These are phyloP conservation scores for Thelonectria olida DNA, from an alignment of 2,329 filamentous ascomycete species.

Conservation along the genomic window DNA sequence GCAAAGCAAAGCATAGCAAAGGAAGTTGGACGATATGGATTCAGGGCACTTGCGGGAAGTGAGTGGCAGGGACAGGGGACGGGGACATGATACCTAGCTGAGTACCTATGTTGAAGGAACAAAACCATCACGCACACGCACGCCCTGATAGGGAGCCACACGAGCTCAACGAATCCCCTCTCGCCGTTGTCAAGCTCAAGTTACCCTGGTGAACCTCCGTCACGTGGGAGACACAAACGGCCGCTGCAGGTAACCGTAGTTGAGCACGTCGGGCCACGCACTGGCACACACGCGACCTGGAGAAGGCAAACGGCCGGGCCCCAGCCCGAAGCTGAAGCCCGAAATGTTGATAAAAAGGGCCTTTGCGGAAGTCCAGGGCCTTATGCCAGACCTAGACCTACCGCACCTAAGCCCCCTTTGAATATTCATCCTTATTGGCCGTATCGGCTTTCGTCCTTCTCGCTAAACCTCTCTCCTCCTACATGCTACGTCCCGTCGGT, in stretches of 20 bases:
- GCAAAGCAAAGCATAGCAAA: conserved; percentile 13
- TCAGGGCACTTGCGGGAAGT: conserved; percentile 7
- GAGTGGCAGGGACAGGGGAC: background rate
- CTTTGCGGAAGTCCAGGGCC: background rate
- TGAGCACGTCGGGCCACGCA: conserved; percentile 4
- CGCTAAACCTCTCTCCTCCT: background rate
- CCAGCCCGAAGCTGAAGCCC: background rate
- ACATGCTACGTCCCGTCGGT: conserved; percentile 13
- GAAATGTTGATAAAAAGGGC: conserved; percentile 6
- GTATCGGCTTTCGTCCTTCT: background rate
- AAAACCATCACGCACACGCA: background rate
- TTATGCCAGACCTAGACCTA: too few relatives aligned
- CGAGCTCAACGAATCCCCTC: background rate
- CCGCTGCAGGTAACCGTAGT: conserved; percentile 20
- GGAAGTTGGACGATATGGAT: background rate
- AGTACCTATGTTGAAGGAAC: too few relatives aligned
- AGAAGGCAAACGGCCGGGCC: conserved; percentile 13
- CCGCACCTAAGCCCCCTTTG: background rate
- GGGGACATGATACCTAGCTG: background rate
- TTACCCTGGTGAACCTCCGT: background rate
- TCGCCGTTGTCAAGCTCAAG: background rate
- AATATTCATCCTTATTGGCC: background rate
- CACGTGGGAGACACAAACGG: conserved; percentile 20
- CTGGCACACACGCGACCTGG: conserved; percentile 6
- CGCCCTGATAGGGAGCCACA: background rate